Conservation (phyloP, 805 yeast species). For the Metschnikowia noctiluminum region DNA sequence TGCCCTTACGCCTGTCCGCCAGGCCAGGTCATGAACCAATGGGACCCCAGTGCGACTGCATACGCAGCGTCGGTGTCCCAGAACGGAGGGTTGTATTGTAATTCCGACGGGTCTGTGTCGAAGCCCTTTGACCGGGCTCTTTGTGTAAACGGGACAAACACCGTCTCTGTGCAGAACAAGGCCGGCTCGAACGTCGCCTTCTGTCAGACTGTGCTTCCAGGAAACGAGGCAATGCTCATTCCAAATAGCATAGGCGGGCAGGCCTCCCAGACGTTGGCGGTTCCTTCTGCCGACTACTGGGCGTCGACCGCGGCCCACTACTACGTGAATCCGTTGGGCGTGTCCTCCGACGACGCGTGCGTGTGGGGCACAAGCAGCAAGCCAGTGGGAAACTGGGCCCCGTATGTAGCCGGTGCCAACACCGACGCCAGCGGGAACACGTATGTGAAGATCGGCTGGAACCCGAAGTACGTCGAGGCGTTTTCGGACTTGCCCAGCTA, state of each 20-base stretch:
- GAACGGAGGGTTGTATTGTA: conserved; percentile 82
- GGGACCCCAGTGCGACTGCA: conserved; percentile 75
- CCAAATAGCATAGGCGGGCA: conserved; percentile 68
- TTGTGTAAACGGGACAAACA: conserved; percentile 77
- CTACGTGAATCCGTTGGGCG: conserved; percentile 83
- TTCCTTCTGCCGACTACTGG: conserved; percentile 82
- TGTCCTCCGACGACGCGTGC: conserved; percentile 71
- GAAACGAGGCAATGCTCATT: conserved; percentile 90
- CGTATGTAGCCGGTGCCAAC: conserved; percentile 91
- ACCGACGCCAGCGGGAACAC: conserved; percentile 68
- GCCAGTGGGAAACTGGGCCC: conserved; percentile 88
- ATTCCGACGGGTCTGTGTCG: conserved; percentile 61
- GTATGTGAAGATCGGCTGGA: conserved; percentile 85
- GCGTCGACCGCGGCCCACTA: conserved; percentile 84
- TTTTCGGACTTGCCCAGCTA: conserved; percentile 60
- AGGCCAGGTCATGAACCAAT: conserved; percentile 82
- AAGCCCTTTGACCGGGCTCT: conserved; percentile 58
- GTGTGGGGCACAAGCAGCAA: conserved; percentile 72
- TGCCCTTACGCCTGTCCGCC: conserved; percentile 93
- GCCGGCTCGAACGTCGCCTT: conserved; percentile 66
- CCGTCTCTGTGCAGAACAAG: conserved; percentile 59
- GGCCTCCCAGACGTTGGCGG: conserved; percentile 58
- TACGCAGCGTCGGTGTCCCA: conserved; percentile 76
- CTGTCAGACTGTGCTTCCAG: conserved; percentile 92
- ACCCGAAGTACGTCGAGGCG: conserved; percentile 74